These are phyloP conservation scores for Orychophragmus violaceus DNA, from an alignment of 345 rosid genomes.

Conservation along the genomic window DNA sequence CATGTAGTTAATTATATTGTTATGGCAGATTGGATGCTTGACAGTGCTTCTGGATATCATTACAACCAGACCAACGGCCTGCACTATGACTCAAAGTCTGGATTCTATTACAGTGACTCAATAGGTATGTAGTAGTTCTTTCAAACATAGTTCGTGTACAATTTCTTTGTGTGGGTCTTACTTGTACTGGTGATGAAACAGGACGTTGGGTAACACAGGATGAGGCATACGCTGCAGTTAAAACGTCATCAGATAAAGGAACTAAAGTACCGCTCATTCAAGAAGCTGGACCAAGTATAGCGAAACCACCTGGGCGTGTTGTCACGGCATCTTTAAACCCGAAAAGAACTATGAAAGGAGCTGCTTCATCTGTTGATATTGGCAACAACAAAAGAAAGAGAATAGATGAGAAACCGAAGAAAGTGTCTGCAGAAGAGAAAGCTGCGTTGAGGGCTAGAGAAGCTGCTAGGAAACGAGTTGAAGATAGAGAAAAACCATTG, in stretches of 20 bases:
- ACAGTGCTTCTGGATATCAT: slow-evolving; percentile 67
- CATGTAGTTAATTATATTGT: slow-evolving; percentile 11
- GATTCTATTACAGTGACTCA: slow-evolving; percentile 77
- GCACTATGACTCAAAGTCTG: slow-evolving; percentile 73
- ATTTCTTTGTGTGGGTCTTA: slow-evolving; percentile 6
- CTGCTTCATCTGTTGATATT: slow-evolving; percentile 52
- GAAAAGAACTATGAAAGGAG: slow-evolving; percentile 58
- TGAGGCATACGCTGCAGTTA: slow-evolving; percentile 62
- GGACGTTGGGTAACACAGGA: slow-evolving; percentile 85
- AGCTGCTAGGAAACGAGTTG: slow-evolving; percentile 91
- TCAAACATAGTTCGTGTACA: not conserved
- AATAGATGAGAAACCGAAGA: slow-evolving; percentile 57
- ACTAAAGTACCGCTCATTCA: slow-evolving; percentile 32
- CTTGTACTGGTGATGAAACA: slow-evolving; percentile 34
- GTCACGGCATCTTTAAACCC: slow-evolving; percentile 61
- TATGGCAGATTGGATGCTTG: slow-evolving; percentile 57
- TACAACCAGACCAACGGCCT: slow-evolving; percentile 49
- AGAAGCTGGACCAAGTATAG: slow-evolving; percentile 26
- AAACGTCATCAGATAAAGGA: slow-evolving; percentile 33
- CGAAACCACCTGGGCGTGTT: slow-evolving; percentile 53
- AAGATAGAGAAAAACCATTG: slow-evolving; percentile 77
- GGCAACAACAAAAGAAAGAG: slow-evolving; percentile 63
- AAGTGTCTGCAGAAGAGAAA: slow-evolving; percentile 60
- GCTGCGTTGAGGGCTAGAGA: slow-evolving; percentile 89
- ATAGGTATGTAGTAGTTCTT: slow-evolving; percentile 44